Conservation (phyloP, 768 basidiomycete species). For the Phylloporus arenicola region DNA sequence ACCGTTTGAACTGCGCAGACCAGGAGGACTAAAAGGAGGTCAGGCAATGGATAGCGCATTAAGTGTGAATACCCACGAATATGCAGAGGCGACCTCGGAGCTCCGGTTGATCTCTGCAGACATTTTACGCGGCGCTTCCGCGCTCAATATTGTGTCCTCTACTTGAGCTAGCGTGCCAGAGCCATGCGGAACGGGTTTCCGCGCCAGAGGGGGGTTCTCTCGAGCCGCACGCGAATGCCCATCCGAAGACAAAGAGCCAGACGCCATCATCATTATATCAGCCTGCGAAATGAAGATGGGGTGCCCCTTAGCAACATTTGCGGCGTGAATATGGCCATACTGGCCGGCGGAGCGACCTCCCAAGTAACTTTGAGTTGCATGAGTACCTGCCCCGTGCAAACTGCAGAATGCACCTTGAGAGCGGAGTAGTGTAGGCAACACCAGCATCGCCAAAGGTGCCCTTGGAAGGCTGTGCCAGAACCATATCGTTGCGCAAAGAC, state of each 20-base stretch:
- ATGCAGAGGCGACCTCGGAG: too few species aligned
- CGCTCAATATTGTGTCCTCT: not conserved
- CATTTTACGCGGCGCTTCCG: not conserved
- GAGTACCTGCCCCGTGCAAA: not conserved
- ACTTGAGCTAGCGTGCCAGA: not conserved
- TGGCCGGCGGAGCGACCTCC: not conserved
- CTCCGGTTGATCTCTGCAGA: not conserved
- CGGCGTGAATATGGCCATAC: not conserved
- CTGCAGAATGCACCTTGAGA: not conserved
- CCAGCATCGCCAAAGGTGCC: not conserved
- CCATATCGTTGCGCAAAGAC: not conserved
- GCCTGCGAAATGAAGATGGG: not conserved
- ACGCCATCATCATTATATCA: not conserved
- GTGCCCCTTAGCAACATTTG: not conserved
- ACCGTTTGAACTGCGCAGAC: not conserved
- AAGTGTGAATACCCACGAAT: conserved; percentile 5
- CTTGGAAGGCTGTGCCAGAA: not conserved
- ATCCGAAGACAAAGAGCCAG: not conserved
- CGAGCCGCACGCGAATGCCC: not conserved
- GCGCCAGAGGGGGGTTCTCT: not conserved
- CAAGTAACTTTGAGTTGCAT: not conserved
- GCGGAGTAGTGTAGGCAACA: not conserved
- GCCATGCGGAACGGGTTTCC: not conserved
- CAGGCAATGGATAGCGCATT: not conserved
- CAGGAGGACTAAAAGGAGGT: conserved; percentile 4